Evolutionary conservation across 768 basidiomycete species (phyloP), one percentile per base, ranked within the genome.

Genomic region (Exsudoporus frostii): DNA sequence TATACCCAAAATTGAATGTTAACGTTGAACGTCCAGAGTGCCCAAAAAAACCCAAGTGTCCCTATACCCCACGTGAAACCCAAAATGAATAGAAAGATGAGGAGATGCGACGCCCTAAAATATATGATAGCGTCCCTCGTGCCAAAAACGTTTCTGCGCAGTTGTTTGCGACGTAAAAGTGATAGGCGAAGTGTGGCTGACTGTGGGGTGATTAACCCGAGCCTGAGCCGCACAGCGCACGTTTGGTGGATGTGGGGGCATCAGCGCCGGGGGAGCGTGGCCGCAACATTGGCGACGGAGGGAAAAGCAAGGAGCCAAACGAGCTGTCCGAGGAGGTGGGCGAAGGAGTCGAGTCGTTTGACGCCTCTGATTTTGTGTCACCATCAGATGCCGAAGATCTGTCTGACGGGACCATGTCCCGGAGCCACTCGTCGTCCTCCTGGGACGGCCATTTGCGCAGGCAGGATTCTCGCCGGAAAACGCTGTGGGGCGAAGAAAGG

Each of bases 401-500:
- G 55, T 61, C 41, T 40, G 61, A 38, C 9, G 84, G 84, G 2
- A 85, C 72, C 58, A 83, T 85, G 71, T 86, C 84, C 66, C 80
- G 76, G 49, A 86, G 71, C 84, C 84, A 86, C 56, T 72, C 71
- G 59, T 85, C 79, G 54, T 83, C 80, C 60, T 74, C 76, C 44
- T 77, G 73, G 45, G 74, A 78, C 17, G 81, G 80, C 10, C 70
- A 60, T 36, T 59, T 72, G 15, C 71, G 69, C 10, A 70, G 27
- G 3, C 65, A 48, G 2, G 68, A 51, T 27, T 73, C 65, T 52
- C 71, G 74, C 50, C 71, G 73, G 57, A 84, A 84, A 27, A 78
- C 64, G 66, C 78, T 80, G 37, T 72, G 53, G 7, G 80, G 77
- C 0, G 79, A 78, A 19, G 70, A 74, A 19, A 85, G 79, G 61